A percentile compares a stretch with the other conserved stretches of the same genome.
These are phyloP conservation scores for Dentipellis sp. DNA, from an alignment of 768 basidiomycete species.

Conservation along the genomic window DNA sequence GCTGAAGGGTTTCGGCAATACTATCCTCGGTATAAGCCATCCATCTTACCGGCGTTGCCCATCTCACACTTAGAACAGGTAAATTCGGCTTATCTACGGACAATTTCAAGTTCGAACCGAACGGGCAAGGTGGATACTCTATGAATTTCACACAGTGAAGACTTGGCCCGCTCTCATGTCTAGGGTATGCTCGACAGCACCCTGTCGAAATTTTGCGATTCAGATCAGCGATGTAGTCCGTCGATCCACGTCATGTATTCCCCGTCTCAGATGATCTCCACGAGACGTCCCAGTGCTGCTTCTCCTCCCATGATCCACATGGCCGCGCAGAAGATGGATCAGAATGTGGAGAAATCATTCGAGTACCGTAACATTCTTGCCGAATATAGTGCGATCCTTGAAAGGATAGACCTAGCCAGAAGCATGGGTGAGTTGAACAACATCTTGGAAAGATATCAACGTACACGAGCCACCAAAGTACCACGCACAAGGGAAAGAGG, in stretches of 20 bases:
- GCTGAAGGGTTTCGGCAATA: slow-evolving; percentile 88
- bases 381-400: slow-evolving; percentile 17
- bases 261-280: too few species aligned
- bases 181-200: too few species aligned
- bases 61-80: slow-evolving; percentile 33
- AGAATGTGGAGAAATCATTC: slow-evolving; percentile 3
- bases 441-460: slow-evolving; percentile 12
- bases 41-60: not conserved
- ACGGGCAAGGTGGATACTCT: slow-evolving; percentile 92
- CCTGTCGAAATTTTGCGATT: too few species aligned
- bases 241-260: too few species aligned
- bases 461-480: slow-evolving; percentile 55
- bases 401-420: slow-evolving; percentile 20
- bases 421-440: not conserved
- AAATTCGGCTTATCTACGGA: slow-evolving; percentile 93
- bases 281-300: too few species aligned
- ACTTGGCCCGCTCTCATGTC: not conserved
- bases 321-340: too few species aligned
- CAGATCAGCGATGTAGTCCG: too few species aligned
- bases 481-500: slow-evolving; percentile 71
- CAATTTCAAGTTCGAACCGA: slow-evolving; percentile 94
- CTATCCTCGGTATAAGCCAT: slow-evolving; percentile 56
- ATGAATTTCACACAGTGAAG: slow-evolving; percentile 68
- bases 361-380: slow-evolving; percentile 22
- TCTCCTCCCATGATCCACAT: too few species aligned